Conservation (phyloP, 1,284 basidiomycete species). For the Rhizoctonia solani region DNA sequence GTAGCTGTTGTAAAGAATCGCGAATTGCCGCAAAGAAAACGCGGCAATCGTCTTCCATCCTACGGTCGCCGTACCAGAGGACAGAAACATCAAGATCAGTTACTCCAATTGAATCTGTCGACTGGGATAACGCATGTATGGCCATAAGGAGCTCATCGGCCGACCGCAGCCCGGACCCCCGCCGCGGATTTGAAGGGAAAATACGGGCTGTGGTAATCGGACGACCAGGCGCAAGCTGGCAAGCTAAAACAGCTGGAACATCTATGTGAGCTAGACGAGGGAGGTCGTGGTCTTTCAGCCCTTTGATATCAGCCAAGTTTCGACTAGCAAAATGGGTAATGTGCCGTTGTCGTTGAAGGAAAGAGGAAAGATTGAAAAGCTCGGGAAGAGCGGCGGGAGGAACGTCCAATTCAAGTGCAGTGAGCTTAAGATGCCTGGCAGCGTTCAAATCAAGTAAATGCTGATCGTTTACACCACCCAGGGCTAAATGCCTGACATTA, state of each 20-base stretch:
- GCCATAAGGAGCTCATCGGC: constrained; percentile 25
- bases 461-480: constrained; percentile 6
- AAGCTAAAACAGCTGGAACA: constrained; percentile 18
- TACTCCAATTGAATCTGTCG: constrained; percentile 9
- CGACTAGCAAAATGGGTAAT: constrained; percentile 33
- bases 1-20: constrained; percentile 10
- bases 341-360: constrained; percentile 18
- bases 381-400: constrained; percentile 27
- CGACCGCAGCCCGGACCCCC: constrained; percentile 6
- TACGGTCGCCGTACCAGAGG: constrained; percentile 4
- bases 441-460: background rate
- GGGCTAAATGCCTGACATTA: constrained; percentile 11
- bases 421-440: constrained; percentile 13
- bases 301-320: constrained; percentile 30
- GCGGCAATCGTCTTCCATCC: constrained; percentile 27
- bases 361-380: constrained; percentile 1
- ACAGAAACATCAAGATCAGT: constrained; percentile 16
- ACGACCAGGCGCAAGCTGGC: constrained; percentile 27
- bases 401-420: constrained; percentile 23
- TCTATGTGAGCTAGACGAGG: constrained; percentile 26
- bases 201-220: constrained; percentile 18
- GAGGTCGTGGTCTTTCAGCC: background rate
- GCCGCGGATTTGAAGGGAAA: constrained; percentile 13
- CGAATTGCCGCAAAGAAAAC: constrained; percentile 25
- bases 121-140: constrained; percentile 27